Evolutionary conservation across 257 asterid genomes (phyloP).

Genomic region (Fraxinus cuspidata): DNA sequence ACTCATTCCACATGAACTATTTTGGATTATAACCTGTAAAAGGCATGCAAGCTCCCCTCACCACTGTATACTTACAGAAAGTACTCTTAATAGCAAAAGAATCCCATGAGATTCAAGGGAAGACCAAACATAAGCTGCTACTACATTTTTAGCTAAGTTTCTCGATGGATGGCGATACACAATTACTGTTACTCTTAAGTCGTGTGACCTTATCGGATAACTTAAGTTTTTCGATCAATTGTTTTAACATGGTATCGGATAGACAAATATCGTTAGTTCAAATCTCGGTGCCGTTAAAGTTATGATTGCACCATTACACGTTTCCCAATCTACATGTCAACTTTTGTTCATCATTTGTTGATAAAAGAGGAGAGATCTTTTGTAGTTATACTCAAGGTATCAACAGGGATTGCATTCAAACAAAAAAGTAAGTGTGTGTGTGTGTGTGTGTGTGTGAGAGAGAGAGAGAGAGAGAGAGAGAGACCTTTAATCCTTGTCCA

Average conservation of each 20-base stretch:
- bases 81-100: conserved; percentile 2
- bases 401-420: neutral
- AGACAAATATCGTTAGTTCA: too few relatives aligned
- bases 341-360: conserved; percentile 16
- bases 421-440: neutral
- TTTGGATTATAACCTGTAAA: neutral
- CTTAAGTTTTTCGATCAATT: too few relatives aligned
- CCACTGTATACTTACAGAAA: neutral
- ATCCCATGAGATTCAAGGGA: conserved; percentile 17
- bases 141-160: neutral
- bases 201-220: neutral
- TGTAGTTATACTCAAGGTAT: conserved; percentile 41
- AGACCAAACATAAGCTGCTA: neutral
- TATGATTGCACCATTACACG: conserved; percentile 16
- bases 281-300: too few relatives aligned
- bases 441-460: too few relatives aligned
- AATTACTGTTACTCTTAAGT: neutral
- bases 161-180: neutral
- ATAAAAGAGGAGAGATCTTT: conserved; percentile 29
- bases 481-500: conserved; percentile 1
- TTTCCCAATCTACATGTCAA: conserved; percentile 14
- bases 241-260: neutral
- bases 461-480: too few relatives aligned
- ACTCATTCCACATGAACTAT: neutral
- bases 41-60: conserved; percentile 17